These are phyloP conservation scores for Apostasia shenzhenica DNA, from an alignment of 106 monocot genomes.

Conservation along the genomic window DNA sequence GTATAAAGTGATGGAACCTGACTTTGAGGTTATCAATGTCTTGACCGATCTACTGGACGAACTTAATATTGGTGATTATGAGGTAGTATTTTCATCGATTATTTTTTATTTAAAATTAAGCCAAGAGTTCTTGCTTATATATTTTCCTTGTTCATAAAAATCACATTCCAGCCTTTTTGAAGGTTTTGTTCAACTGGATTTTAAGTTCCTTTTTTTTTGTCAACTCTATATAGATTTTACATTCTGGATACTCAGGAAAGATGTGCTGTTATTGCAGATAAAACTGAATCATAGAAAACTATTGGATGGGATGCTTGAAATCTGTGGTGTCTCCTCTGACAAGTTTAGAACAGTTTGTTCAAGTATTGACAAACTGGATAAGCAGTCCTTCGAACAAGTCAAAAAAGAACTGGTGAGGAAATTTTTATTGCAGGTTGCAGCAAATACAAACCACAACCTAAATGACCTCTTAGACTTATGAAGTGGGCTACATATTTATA, in stretches of 20 bases:
- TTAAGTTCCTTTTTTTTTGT: neutral
- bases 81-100: conserved; percentile 32
- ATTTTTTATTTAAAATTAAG: neutral
- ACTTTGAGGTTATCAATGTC: conserved; percentile 89
- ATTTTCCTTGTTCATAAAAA: neutral
- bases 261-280: conserved; percentile 42
- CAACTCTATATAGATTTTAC: neutral
- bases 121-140: neutral
- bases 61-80: conserved; percentile 79
- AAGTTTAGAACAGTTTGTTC: conserved; percentile 99
- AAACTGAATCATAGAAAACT: conserved; percentile 94
- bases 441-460: no score
- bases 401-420: conserved; percentile 88
- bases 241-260: neutral
- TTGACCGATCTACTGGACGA: conserved; percentile 77
- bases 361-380: conserved; percentile 97
- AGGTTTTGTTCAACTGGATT: neutral
- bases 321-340: conserved; percentile 90
- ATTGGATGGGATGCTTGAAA: conserved; percentile 94
- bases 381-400: conserved; percentile 89
- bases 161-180: neutral
- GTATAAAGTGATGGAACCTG: conserved; percentile 84
- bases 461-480: no score
- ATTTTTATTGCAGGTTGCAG: no score
- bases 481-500: no score